Evolutionary conservation across 2,329 filamentous ascomycete genomes (phyloP).

Genomic region (Byssochlamys sp.): DNA sequence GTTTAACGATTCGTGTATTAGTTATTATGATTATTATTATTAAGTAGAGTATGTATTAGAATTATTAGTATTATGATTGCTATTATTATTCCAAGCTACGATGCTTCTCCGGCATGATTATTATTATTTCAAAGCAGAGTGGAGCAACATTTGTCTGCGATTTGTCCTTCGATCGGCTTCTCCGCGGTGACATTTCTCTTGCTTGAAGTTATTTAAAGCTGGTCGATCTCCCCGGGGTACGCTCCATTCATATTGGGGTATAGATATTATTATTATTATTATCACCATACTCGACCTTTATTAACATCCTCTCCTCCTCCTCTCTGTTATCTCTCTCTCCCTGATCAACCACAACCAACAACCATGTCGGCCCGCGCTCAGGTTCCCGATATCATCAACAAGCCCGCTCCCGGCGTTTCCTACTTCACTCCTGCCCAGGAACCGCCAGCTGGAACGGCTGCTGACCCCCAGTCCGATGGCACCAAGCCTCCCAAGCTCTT

Average conservation of each 20-base stretch:
- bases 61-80: no score
- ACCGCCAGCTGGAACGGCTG: conserved; percentile 28
- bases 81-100: background rate
- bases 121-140: background rate
- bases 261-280: no score
- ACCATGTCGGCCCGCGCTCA: background rate
- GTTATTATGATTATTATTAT: no score
- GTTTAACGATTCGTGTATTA: no score
- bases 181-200: background rate
- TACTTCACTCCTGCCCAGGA: conserved; percentile 32
- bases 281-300: background rate
- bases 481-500: conserved; percentile 47
- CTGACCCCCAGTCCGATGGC: conserved; percentile 32
- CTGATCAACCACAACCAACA: background rate
- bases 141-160: background rate
- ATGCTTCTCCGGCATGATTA: background rate
- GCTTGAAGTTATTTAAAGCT: background rate
- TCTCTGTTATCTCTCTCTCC: background rate
- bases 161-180: background rate
- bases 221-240: background rate
- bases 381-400: conserved; percentile 23
- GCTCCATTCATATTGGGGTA: no score
- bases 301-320: background rate
- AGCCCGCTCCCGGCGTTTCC: conserved; percentile 32
- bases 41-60: no score